A percentile compares a stretch with the other conserved stretches of the same genome.
phyloP scores from a whole-genome alignment of 306 rosid species.

The Prunus fruticosa region DNA sequence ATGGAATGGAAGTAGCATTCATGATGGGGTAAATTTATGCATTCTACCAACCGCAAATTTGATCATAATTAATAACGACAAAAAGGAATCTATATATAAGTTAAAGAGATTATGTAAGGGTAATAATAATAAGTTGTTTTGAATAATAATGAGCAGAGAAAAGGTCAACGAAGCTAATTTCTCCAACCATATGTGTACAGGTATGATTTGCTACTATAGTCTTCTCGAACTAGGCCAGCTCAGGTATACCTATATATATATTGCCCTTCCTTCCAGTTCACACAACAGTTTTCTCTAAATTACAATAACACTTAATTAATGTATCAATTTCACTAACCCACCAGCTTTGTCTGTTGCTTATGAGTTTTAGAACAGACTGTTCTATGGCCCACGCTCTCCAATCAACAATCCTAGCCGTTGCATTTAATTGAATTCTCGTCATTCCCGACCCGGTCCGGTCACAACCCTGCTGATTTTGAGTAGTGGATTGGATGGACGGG shows the following conservation, averaged over 20 bases:
- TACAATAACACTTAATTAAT: too few species aligned
- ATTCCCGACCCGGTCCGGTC: background rate
- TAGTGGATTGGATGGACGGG: background rate
- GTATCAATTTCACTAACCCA: background rate
- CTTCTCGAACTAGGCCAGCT: background rate
- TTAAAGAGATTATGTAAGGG: too few species aligned
- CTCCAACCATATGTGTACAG: background rate
- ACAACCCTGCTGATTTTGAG: background rate
- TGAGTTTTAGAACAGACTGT: background rate
- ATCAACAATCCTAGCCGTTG: background rate
- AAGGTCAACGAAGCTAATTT: slow-evolving; percentile 20
- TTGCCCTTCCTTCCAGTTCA: too few species aligned
- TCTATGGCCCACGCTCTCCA: background rate
- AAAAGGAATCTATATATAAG: too few species aligned
- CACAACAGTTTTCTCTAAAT: too few species aligned
- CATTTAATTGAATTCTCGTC: background rate
- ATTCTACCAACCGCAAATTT: too few species aligned
- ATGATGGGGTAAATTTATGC: too few species aligned
- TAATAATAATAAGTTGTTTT: too few species aligned
- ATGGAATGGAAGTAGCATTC: too few species aligned
- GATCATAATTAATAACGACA: too few species aligned
- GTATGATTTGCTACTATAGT: background rate
- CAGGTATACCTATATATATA: too few species aligned
- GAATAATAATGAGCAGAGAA: too few species aligned
- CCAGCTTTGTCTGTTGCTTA: background rate